Conservation (phyloP, 2,329 filamentous ascomycete species). For the Dothidotthia symphoricarpi region DNA sequence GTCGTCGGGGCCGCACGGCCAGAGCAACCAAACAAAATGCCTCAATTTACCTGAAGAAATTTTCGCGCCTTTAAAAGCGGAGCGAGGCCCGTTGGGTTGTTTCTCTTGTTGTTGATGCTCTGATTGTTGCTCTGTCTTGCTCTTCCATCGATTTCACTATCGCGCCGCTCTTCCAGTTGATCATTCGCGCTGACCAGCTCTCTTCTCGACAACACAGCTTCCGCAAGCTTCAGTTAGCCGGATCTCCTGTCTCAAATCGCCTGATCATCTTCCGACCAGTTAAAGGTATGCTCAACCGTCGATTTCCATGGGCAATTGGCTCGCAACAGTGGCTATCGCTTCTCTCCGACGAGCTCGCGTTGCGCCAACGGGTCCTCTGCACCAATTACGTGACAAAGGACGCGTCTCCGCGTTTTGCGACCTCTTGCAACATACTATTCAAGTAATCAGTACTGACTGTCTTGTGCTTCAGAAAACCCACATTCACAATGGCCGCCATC, state of each 20-base stretch:
- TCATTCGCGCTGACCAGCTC: conserved; percentile 35
- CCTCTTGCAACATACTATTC: conserved; percentile 9
- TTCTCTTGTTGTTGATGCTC: conserved; percentile 10
- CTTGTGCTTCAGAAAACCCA: conserved; percentile 19
- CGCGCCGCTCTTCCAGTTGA: conserved; percentile 27
- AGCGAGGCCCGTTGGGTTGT: conserved; percentile 11
- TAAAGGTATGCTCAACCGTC: conserved; percentile 34
- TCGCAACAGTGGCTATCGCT: conserved; percentile 7
- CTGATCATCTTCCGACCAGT: conserved; percentile 22
- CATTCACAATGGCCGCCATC: conserved; percentile 39
- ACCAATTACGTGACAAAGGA: conserved; percentile 4
- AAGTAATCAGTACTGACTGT: conserved; percentile 5
- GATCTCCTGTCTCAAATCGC: conserved; percentile 13
- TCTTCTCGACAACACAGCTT: conserved; percentile 23
- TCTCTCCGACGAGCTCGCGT: conserved; percentile 12
- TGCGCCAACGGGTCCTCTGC: conserved; percentile 9
- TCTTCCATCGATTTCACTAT: conserved; percentile 26
- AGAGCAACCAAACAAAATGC: conserved; percentile 38
- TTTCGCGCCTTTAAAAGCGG: conserved; percentile 38
- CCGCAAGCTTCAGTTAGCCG: conserved; percentile 21
- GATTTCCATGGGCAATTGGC: conserved; percentile 18
- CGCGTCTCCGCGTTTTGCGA: neutral
- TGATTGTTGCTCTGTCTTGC: conserved; percentile 32
- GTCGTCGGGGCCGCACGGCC: conserved; percentile 31
- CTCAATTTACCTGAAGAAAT: conserved; percentile 34